Evolutionary conservation across 495 filamentous ascomycete species (phyloP), one percentile per base, ranked within the genome.

Genomic region (Venustampulla echinocandica): DNA sequence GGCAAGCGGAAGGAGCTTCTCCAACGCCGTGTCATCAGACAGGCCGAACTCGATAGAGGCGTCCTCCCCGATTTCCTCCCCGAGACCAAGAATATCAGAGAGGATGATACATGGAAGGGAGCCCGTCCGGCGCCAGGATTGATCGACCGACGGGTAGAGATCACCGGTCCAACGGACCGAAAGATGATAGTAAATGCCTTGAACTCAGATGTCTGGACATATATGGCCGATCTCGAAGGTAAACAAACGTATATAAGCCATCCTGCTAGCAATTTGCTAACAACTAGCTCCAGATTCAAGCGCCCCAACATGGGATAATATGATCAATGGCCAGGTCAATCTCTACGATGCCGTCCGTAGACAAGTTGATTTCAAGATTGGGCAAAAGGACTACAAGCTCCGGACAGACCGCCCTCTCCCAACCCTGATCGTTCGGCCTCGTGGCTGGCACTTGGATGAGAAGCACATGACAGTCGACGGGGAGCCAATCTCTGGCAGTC

Each of bases 151-250:
- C 76, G 92, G 51, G 89, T 95, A n/a, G 92, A 99, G 75, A 99
- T 99, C 67, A 99, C 92, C 11, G 92, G 92, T 1, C 92, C 92
- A 0, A 97, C 92, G 2, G 92, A 97, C 67, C 77, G 93, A 49
- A 99, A 97, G 79, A 99, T 99, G 92, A 88, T 99, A 30, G 87
- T 99, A 46, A 99, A 99, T 67, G 92, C 92, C 4, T 59, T 99
- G 63, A 99, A 99, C 66, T 82, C 90, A 28, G 79, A 97, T 61
- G 93, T 97, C 15, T 99, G 87, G 87, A 97, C 92, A 22, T 99
- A 99, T 64, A 99, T 99, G 92, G 93, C 92, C 21, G 92, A 99
- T 70, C 92, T 99, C 47, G 92, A 99, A 70, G 89, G 88, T 89
- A 63, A 6, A n/a, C n/a, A 30, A 7, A 30, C 7, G 27, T n/a